These are phyloP conservation scores for Microdochium bolleyi DNA, from an alignment of 2,329 filamentous ascomycete species.

Conservation along the genomic window DNA sequence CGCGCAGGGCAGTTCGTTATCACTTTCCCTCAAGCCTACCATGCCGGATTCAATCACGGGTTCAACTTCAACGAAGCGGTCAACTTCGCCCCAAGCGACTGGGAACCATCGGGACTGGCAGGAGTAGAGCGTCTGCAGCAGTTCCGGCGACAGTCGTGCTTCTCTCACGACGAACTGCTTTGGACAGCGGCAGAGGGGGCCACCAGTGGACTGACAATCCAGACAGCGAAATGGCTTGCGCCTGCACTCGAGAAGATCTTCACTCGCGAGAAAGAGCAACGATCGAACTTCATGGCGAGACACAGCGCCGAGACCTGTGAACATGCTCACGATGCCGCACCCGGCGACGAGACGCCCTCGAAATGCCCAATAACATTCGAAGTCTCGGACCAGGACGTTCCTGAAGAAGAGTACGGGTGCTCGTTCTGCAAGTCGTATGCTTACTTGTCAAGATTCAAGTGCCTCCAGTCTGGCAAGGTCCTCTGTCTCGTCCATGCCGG, in stretches of 20 bases:
- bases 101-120: slow-evolving; percentile 84
- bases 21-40: slow-evolving; percentile 94
- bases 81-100: slow-evolving; percentile 91
- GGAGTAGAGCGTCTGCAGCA: slow-evolving; percentile 81
- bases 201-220: slow-evolving; percentile 61
- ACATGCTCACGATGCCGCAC: not conserved
- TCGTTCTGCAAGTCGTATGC: slow-evolving; percentile 85
- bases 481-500: slow-evolving; percentile 80
- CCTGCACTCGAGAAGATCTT: slow-evolving; percentile 77
- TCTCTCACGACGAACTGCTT: slow-evolving; percentile 91
- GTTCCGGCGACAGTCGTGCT: slow-evolving; percentile 89
- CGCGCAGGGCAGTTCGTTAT: slow-evolving; percentile 92
- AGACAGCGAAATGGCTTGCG: slow-evolving; percentile 89
- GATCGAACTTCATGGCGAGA: slow-evolving; percentile 59
- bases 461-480: slow-evolving; percentile 71
- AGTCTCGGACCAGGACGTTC: slow-evolving; percentile 64
- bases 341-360: slow-evolving; percentile 35
- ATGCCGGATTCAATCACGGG: slow-evolving; percentile 95
- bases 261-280: slow-evolving; percentile 61
- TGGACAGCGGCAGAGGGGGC: slow-evolving; percentile 82
- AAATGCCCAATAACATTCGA: slow-evolving; percentile 54
- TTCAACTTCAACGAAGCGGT: slow-evolving; percentile 99
- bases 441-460: slow-evolving; percentile 86
- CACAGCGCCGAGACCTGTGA: slow-evolving; percentile 33
- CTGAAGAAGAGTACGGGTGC: slow-evolving; percentile 91